phyloP scores from a whole-genome alignment of 106 monocot species.

The Cymbidium sinense region DNA sequence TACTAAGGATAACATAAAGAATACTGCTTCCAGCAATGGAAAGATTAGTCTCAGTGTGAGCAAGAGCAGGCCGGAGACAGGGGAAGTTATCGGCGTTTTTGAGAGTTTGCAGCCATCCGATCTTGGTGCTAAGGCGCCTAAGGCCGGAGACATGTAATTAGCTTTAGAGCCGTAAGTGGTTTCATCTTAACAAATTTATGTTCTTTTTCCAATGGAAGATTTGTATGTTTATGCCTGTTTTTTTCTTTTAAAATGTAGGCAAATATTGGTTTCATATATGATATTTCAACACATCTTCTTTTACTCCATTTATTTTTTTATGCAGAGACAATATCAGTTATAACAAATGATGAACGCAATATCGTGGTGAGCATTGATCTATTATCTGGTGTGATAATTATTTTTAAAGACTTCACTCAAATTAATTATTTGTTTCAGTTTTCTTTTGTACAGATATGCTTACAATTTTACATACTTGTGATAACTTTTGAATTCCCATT shows the following conservation, averaged over 20 bases:
- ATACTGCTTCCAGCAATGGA: slow-evolving; percentile 50
- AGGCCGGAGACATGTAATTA: too few species aligned
- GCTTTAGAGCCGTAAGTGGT: too few species aligned
- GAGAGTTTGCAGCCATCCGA: slow-evolving; percentile 99
- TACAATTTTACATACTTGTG: not conserved
- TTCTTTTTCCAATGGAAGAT: too few species aligned
- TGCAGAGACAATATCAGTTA: slow-evolving; percentile 88
- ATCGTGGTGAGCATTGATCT: slow-evolving; percentile 49
- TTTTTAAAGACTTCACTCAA: not conserved
- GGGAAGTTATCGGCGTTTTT: slow-evolving; percentile 91
- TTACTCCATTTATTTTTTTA: slow-evolving; percentile 3
- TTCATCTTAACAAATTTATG: too few species aligned
- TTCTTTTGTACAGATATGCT: not conserved
- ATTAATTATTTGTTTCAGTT: not conserved
- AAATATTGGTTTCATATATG: not conserved
- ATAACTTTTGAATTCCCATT: not conserved
- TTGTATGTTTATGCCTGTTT: too few species aligned
- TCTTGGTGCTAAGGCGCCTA: slow-evolving; percentile 79
- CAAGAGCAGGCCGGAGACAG: slow-evolving; percentile 76
- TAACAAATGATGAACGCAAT: slow-evolving; percentile 91
- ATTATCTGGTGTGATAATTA: not conserved
- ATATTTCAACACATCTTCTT: not conserved
- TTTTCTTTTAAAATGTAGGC: not conserved
- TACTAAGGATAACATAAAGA: slow-evolving; percentile 88
- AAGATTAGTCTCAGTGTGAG: slow-evolving; percentile 82